phyloP scores from a whole-genome alignment of 2,329 filamentous ascomycete species.

The Leptographium flavum region DNA sequence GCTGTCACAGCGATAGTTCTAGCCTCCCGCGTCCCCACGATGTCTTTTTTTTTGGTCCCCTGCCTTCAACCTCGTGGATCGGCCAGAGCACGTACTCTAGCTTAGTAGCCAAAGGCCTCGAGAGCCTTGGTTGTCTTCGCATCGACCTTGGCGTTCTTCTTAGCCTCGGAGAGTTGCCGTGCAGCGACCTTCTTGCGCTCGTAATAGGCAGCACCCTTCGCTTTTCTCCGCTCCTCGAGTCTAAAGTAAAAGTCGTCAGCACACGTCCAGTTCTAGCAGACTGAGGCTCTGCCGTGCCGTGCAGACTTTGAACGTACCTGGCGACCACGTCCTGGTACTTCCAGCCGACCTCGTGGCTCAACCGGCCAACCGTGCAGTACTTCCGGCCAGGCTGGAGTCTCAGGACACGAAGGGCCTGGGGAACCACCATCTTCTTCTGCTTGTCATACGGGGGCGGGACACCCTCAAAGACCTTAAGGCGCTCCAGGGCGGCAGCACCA shows the following conservation, averaged over 20 bases:
- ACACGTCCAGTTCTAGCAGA: neutral
- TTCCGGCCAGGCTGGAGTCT: slow-evolving; percentile 97
- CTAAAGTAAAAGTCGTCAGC: slow-evolving; percentile 29
- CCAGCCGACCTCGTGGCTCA: slow-evolving; percentile 99
- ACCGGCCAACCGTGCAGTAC: slow-evolving; percentile 97
- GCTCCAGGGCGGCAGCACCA: slow-evolving; percentile 89
- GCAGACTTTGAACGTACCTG: slow-evolving; percentile 51
- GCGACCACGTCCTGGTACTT: slow-evolving; percentile 99
- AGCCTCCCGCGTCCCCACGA: neutral
- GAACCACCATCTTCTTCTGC: slow-evolving; percentile 99
- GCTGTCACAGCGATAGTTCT: neutral
- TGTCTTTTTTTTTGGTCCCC: neutral
- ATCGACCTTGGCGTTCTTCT: slow-evolving; percentile 82
- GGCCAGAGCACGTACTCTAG: neutral
- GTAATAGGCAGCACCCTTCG: slow-evolving; percentile 98
- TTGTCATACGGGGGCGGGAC: slow-evolving; percentile 98
- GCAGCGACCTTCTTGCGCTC: slow-evolving; percentile 97
- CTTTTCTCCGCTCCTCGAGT: slow-evolving; percentile 98
- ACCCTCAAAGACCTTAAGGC: slow-evolving; percentile 99
- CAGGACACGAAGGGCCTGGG: slow-evolving; percentile 92
- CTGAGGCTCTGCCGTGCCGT: neutral
- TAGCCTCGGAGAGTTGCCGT: slow-evolving; percentile 80
- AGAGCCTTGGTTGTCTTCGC: slow-evolving; percentile 79
- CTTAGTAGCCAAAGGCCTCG: slow-evolving; percentile 81
- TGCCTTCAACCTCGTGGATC: neutral